Base-by-base conservation (phyloP, 2,329 filamentous ascomycete genomes). In the Ophiocordyceps camponoti-saundersi region DNA sequence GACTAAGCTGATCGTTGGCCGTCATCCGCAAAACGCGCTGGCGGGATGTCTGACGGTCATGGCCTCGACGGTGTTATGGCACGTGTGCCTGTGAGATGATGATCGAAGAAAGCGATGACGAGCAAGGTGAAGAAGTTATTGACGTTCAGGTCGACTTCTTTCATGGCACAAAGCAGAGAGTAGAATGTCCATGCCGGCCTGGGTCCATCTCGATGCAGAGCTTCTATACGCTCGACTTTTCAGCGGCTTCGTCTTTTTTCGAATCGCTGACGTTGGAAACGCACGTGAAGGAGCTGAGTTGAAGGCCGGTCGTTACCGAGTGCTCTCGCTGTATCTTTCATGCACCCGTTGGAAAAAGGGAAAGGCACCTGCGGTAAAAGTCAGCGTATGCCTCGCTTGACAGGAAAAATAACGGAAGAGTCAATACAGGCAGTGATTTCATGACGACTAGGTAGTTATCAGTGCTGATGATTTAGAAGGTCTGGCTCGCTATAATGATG, bases 111-210 rank as follows among this genome's bases (percentile, higher is more conserved):
- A 0, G 79, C 73, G 36, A 87, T 69, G 3, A 71, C 67, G 52
- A 88, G 81, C 63, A 87, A 89, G 1, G 72, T 78, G 48, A 89
- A 79, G 60, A 87, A 88, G 47, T 81, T 75, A 1, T 56, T 61
- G 0, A 71, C 75, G 10, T 79, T 72, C 3, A 71, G 67, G 44
- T 83, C 75, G 53, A 87, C 85, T 0, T 82, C 82, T 7, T 78
- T 75, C 80, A 88, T 86, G 59, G 85, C 88, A 60, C 88, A 89
- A 56, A 79, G 80, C 8, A 88, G 80, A 2, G 79, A 62, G 56
- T 85, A 86, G 61, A 84, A 86, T 0, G 70, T 72, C 71, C 3
- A 61, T 58, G 0, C 83, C 82, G 3, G 69, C 64, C 29, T 75
- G 69, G 2, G 62, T 62, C 16, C 77, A 56, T 10, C 71, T 62